Evolutionary conservation across 1,284 basidiomycete genomes (phyloP).

Genomic region (Wolfiporia cocos): DNA sequence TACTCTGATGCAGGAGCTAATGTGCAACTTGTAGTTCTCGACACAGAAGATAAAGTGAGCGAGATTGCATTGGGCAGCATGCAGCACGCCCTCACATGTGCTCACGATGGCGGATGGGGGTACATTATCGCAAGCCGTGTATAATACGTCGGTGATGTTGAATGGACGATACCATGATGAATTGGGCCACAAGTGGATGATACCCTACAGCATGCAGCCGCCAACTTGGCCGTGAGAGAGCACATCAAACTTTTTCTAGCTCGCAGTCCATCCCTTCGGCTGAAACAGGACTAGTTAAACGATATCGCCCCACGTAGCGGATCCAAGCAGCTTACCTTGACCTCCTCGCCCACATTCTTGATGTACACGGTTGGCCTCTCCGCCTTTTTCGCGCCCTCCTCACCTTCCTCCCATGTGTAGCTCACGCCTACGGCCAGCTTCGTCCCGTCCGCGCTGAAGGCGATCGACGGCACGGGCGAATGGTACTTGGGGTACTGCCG

Average conservation of each 20-base stretch:
- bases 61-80: too few species aligned
- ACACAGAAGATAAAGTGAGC: neutral
- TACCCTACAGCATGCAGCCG: too few species aligned
- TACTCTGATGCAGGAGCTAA: too few species aligned
- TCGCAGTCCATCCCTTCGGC: slow-evolving; percentile 26
- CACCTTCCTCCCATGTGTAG: slow-evolving; percentile 86
- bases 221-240: too few species aligned
- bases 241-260: too few species aligned
- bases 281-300: slow-evolving; percentile 2
- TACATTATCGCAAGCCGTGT: too few species aligned
- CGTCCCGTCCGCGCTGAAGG: slow-evolving; percentile 81
- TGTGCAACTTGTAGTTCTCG: too few species aligned
- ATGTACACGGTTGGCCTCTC: slow-evolving; percentile 33
- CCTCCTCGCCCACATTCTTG: slow-evolving; percentile 40
- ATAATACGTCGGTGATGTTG: too few species aligned
- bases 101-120: neutral
- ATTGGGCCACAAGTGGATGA: too few species aligned
- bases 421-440: slow-evolving; percentile 79
- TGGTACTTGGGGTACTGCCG: slow-evolving; percentile 83
- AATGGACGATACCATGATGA: too few species aligned
- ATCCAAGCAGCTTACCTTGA: slow-evolving; percentile 38
- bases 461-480: slow-evolving; percentile 64
- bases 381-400: slow-evolving; percentile 51
- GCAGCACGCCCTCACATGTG: neutral
- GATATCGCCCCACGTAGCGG: neutral